Conservation (phyloP, 2,329 filamentous ascomycete species). For the Pseudogymnoascus sp. region DNA sequence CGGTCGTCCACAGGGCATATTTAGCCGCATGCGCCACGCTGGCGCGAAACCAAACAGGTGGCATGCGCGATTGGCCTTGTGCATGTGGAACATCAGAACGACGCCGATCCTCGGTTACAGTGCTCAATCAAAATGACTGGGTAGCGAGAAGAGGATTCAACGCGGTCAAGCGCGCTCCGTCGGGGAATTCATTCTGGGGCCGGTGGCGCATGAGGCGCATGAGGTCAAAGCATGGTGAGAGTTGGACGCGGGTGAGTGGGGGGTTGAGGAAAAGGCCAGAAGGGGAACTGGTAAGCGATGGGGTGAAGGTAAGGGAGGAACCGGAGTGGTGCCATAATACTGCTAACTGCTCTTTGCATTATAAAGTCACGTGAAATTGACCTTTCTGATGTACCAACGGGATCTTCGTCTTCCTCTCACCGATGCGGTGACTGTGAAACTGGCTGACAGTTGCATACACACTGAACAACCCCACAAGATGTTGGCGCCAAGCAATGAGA, state of each 20-base stretch:
- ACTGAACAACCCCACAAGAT: neutral
- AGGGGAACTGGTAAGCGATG: constrained; percentile 2
- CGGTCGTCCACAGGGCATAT: neutral
- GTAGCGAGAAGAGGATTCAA: neutral
- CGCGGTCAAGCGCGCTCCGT: neutral
- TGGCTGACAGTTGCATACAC: neutral
- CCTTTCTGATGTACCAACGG: neutral
- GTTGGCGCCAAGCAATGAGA: neutral
- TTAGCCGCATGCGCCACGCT: neutral
- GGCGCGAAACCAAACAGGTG: neutral
- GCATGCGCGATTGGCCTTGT: constrained; percentile 1
- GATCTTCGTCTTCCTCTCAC: neutral
- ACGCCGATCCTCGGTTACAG: neutral
- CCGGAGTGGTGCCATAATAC: neutral
- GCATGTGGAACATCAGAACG: neutral
- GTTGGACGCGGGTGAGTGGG: neutral
- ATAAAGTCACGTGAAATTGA: neutral
- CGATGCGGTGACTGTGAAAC: neutral
- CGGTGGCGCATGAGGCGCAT: neutral
- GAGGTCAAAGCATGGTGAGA: neutral
- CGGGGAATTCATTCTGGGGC: neutral
- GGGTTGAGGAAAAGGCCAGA: neutral
- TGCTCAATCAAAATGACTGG: neutral
- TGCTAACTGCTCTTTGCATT: no score
- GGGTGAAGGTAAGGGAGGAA: neutral